Percentiles rank a stretch among this genome's conserved stretches.
Conservation (phyloP, 345 rosid species). For the Citrus trifoliata region DNA sequence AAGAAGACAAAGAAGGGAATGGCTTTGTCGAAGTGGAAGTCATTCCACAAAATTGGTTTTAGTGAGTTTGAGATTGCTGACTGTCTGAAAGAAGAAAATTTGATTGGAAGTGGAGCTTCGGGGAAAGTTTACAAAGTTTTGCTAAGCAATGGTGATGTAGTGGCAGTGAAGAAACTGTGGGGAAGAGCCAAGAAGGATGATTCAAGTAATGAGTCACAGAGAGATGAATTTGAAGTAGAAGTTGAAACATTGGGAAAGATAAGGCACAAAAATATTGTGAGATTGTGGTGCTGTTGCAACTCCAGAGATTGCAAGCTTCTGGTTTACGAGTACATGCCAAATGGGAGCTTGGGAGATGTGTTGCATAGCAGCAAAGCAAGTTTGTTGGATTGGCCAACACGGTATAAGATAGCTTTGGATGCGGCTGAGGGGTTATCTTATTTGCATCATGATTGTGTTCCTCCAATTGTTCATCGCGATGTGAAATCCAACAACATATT, state of each 20-base stretch:
- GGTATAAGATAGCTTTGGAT: conserved; percentile 75
- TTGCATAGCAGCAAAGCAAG: conserved; percentile 56
- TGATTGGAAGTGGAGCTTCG: conserved; percentile 81
- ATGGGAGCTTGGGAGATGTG: conserved; percentile 81
- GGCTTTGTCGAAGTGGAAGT: conserved; percentile 64
- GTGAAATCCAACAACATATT: conserved; percentile 87
- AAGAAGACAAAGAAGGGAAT: conserved; percentile 38
- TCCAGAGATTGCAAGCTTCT: conserved; percentile 59
- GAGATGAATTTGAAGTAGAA: conserved; percentile 64
- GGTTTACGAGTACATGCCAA: conserved; percentile 91
- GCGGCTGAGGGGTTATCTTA: conserved; percentile 88
- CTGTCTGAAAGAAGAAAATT: conserved; percentile 62
- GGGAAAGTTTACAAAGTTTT: conserved; percentile 82
- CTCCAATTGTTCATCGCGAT: conserved; percentile 90
- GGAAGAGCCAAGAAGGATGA: conserved; percentile 37
- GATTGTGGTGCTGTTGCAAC: conserved; percentile 79
- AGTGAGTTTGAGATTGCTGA: conserved; percentile 57
- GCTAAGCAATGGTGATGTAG: conserved; percentile 62
- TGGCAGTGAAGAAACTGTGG: conserved; percentile 79
- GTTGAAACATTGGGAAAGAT: conserved; percentile 85
- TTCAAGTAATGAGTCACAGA: conserved; percentile 24
- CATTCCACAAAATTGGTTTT: conserved; percentile 82
- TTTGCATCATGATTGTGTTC: conserved; percentile 89
- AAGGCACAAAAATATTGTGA: conserved; percentile 86
- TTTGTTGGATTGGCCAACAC: conserved; percentile 59